phyloP scores from a whole-genome alignment of 768 basidiomycete species.

The Dentipellis fragilis region DNA sequence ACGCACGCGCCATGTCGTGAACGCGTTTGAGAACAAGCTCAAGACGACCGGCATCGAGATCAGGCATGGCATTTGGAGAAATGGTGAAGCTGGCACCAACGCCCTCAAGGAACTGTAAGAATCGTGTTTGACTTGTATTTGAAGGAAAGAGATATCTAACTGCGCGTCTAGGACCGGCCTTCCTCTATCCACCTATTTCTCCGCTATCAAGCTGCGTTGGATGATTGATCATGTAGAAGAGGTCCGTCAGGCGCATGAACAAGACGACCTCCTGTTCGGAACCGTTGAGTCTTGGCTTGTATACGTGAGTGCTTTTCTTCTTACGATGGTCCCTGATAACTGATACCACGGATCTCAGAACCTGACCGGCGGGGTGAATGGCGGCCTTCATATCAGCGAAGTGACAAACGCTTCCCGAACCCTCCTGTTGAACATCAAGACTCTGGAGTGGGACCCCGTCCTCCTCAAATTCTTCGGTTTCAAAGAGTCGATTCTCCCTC shows the following conservation, averaged over 20 bases:
- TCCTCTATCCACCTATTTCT: conserved; percentile 96
- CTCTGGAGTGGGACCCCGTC: conserved; percentile 72
- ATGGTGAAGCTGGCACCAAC: conserved; percentile 58
- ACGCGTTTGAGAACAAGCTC: conserved; percentile 68
- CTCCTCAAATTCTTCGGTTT: conserved; percentile 85
- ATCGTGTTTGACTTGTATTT: neutral
- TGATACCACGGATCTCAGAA: conserved; percentile 37
- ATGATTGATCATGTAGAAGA: conserved; percentile 82
- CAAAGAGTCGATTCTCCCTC: conserved; percentile 68
- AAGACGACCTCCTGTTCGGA: conserved; percentile 80
- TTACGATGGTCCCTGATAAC: neutral
- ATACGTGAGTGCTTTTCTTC: conserved; percentile 41
- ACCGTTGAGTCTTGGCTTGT: conserved; percentile 97
- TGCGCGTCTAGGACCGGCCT: conserved; percentile 64
- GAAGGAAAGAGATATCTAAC: conserved; percentile 2
- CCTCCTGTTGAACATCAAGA: conserved; percentile 76
- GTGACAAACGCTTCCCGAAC: conserved; percentile 96
- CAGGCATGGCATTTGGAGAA: conserved; percentile 51
- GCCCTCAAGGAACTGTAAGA: conserved; percentile 60
- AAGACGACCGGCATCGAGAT: conserved; percentile 67
- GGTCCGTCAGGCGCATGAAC: conserved; percentile 68
- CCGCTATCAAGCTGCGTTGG: conserved; percentile 93
- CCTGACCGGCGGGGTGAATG: conserved; percentile 66
- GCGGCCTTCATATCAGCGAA: conserved; percentile 77
- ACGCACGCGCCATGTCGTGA: conserved; percentile 80